These are phyloP conservation scores for Aspergillus saccharolyticus DNA, from an alignment of 495 filamentous ascomycete species.

Conservation along the genomic window DNA sequence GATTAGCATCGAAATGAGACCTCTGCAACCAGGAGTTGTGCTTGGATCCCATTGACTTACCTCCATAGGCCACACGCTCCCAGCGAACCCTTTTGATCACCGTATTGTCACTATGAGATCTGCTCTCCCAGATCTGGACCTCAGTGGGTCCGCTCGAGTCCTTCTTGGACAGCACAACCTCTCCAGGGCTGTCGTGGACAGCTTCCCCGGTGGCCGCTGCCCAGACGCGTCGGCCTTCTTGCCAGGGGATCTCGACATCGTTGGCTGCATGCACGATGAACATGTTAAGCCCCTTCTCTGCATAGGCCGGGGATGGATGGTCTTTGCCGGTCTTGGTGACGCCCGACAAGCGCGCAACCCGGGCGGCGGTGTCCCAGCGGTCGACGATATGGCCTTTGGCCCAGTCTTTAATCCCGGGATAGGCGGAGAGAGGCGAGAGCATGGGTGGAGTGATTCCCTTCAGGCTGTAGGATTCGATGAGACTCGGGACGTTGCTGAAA, in stretches of 20 bases:
- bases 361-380: slow-evolving; percentile 49
- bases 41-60: too few relatives aligned
- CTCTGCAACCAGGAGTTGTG: too few relatives aligned
- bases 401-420: slow-evolving; percentile 48
- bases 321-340: slow-evolving; percentile 21
- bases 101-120: slow-evolving; percentile 24
- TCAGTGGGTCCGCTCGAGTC: slow-evolving; percentile 28
- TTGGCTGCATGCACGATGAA: slow-evolving; percentile 70
- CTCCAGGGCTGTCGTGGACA: slow-evolving; percentile 49
- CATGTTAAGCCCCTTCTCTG: slow-evolving; percentile 54
- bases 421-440: slow-evolving; percentile 63
- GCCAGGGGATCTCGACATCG: slow-evolving; percentile 71
- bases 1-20: too few relatives aligned
- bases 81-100: slow-evolving; percentile 45
- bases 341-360: slow-evolving; percentile 42
- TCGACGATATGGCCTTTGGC: slow-evolving; percentile 47
- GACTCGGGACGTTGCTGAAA: slow-evolving; percentile 67
- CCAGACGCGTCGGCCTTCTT: slow-evolving; percentile 51
- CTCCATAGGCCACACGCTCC: slow-evolving; percentile 45
- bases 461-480: slow-evolving; percentile 68
- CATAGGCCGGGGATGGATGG: slow-evolving; percentile 26
- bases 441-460: slow-evolving; percentile 76
- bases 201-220: slow-evolving; percentile 38
- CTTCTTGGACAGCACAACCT: slow-evolving; percentile 33
- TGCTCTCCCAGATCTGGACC: slow-evolving; percentile 36